These are phyloP conservation scores for Fraxinus angustifolia DNA, from an alignment of 305 asterid species.

Conservation along the genomic window DNA sequence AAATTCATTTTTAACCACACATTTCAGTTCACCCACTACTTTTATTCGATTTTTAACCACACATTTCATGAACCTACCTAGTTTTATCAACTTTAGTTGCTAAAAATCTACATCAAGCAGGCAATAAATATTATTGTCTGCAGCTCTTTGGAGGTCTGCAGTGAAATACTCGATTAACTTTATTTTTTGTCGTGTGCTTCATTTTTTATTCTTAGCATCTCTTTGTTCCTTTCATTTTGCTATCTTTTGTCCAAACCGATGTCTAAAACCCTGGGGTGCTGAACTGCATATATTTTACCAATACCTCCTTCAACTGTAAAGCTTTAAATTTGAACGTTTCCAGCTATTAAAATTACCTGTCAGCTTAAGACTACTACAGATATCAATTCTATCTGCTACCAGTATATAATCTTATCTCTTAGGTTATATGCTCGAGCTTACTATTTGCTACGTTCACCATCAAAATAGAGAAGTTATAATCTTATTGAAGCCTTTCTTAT, in stretches of 20 bases:
- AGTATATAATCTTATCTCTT: slow-evolving; percentile 8
- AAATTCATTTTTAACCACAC: neutral
- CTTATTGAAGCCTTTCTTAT: slow-evolving; percentile 14
- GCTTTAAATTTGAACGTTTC: slow-evolving; percentile 7
- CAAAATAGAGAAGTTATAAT: neutral
- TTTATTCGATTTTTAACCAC: neutral
- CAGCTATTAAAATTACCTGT: neutral
- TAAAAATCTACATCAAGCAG: neutral
- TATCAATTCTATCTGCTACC: slow-evolving; percentile 12
- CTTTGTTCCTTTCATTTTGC: slow-evolving; percentile 6
- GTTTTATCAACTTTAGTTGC: neutral
- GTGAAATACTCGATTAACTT: slow-evolving; percentile 13
- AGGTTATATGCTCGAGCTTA: neutral
- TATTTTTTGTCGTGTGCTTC: neutral
- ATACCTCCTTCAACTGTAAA: slow-evolving; percentile 8
- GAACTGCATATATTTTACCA: slow-evolving; percentile 1
- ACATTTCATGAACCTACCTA: neutral
- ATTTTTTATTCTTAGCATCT: neutral
- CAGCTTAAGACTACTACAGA: slow-evolving; percentile 8
- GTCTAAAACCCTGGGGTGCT: neutral
- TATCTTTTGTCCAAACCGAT: neutral
- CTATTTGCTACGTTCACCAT: neutral
- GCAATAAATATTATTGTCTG: slow-evolving; percentile 3
- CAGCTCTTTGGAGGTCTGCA: slow-evolving; percentile 4
- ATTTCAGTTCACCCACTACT: neutral